Conservation (phyloP, 2,329 filamentous ascomycete genomes). For the Epichloe sylvatica region DNA sequence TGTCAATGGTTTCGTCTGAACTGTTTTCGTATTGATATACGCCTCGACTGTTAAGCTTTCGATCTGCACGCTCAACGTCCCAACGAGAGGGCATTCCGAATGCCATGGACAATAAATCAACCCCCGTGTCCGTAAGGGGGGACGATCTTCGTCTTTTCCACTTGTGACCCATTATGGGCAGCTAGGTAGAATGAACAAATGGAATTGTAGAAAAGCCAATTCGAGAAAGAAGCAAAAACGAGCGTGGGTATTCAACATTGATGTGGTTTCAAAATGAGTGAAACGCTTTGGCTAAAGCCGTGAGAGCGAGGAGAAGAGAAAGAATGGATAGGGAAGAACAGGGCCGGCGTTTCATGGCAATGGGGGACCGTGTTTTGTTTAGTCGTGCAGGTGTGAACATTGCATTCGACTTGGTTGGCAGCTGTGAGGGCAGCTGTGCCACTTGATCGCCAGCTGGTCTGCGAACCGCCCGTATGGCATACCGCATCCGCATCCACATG, state of each 20-base stretch:
- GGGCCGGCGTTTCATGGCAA: not conserved
- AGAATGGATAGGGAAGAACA: not conserved
- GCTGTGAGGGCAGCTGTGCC: not conserved
- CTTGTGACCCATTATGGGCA: slow-evolving; percentile 10
- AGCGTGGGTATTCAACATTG: not conserved
- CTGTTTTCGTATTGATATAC: not conserved
- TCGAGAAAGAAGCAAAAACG: not conserved
- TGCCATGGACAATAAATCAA: slow-evolving; percentile 15
- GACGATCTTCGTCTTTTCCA: not conserved
- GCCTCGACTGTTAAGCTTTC: not conserved
- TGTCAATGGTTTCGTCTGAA: slow-evolving; percentile 2
- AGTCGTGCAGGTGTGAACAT: not conserved
- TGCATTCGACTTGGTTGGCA: not conserved
- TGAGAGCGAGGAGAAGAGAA: not conserved
- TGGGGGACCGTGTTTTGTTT: not conserved
- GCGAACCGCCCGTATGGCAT: not conserved
- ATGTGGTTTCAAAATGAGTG: not conserved
- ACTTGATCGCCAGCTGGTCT: not conserved
- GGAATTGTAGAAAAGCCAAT: not conserved
- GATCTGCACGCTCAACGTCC: slow-evolving; percentile 4
- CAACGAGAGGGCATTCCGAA: slow-evolving; percentile 15
- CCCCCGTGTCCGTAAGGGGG: slow-evolving; percentile 3
- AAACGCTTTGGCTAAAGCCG: not conserved
- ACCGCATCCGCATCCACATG: not conserved
- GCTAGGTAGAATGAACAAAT: not conserved